These are phyloP conservation scores for Aspergillus niger DNA, from an alignment of 2,329 filamentous ascomycete species.

Conservation along the genomic window DNA sequence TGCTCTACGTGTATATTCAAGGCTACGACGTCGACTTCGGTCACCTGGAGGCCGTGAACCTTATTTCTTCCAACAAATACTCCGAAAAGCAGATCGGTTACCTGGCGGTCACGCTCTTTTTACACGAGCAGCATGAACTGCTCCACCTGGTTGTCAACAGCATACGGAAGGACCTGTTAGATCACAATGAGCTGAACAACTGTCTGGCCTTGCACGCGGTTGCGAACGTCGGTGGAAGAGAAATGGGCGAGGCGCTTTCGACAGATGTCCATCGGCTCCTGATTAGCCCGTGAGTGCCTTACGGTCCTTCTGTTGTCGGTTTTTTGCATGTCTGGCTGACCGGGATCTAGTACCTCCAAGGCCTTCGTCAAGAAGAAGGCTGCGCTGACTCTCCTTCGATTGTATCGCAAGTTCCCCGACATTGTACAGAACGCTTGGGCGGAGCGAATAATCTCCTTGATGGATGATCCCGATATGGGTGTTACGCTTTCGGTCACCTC, in stretches of 20 bases:
- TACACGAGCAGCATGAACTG: slow-evolving; percentile 96
- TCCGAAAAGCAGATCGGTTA: slow-evolving; percentile 99
- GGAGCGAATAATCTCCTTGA: slow-evolving; percentile 95
- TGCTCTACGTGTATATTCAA: slow-evolving; percentile 98
- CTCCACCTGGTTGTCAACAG: slow-evolving; percentile 97
- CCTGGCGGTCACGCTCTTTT: slow-evolving; percentile 91
- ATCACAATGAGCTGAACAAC: slow-evolving; percentile 97
- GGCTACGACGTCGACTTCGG: slow-evolving; percentile 99
- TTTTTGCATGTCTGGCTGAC: not conserved
- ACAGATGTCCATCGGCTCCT: slow-evolving; percentile 88
- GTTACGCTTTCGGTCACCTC: slow-evolving; percentile 95
- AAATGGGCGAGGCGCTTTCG: slow-evolving; percentile 95
- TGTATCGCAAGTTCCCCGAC: slow-evolving; percentile 91
- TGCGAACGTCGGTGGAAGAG: slow-evolving; percentile 92
- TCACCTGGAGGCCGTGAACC: slow-evolving; percentile 95
- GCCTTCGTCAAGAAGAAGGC: slow-evolving; percentile 99
- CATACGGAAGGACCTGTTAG: slow-evolving; percentile 91
- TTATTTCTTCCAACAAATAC: slow-evolving; percentile 95
- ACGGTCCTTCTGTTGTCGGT: not conserved
- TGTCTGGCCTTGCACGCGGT: slow-evolving; percentile 96
- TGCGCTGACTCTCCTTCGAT: slow-evolving; percentile 83
- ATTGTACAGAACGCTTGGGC: slow-evolving; percentile 98
- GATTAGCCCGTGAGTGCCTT: slow-evolving; percentile 80
- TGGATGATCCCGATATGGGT: slow-evolving; percentile 94
- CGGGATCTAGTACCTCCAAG: slow-evolving; percentile 71